Base-by-base conservation (phyloP, 345 rosid genomes). In the Draba incana region DNA sequence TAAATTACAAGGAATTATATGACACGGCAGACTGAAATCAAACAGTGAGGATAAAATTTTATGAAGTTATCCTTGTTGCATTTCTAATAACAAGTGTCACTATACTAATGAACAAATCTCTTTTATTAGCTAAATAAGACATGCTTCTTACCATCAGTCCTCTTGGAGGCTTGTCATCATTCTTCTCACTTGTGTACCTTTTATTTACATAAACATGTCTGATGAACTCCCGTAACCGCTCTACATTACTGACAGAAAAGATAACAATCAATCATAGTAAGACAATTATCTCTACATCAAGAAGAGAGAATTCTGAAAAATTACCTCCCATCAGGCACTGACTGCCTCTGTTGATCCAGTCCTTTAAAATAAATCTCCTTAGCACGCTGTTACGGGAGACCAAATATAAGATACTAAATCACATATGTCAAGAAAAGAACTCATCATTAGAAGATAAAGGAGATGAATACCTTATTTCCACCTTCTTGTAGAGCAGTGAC, bases 141-240 rank as follows among this genome's bases (percentile, higher is more conserved):
- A 33, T 27, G 28, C 11, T 56, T 67, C 86, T 73, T 64, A 93
- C 98, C 91, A 66, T 78, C 62, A 81, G 88, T 62, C 53, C 81
- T 74, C 83, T 85, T 52, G 89, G 96, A 81, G 96, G 91, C 83
- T 82, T 94, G 59, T 91, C 98, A 67, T 70, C 80, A 72, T 72
- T 83, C 80, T 79, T 88, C 51, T 84, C 98, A 63, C 93, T 92
- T 11, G 81, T 72, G 47, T 82, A 93, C 75, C 91, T 84, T 84
- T 83, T 81, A 77, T 88, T 94, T 69, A 90, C 98, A 66, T 91
- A 94, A 15, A 85, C 90, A 79, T 94, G 97, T 71, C 88, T 94
- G 59, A 94, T 86, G 63, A 91, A 94, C 67, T 88, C 89, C 55
- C 99, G 82, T 62, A 94, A 88, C 74, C 87, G 76, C 67, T 83